A percentile compares a stretch with the other conserved stretches of the same genome.
Evolutionary conservation across 257 asterid species (phyloP).

Genomic region (Gentiana dahurica): DNA sequence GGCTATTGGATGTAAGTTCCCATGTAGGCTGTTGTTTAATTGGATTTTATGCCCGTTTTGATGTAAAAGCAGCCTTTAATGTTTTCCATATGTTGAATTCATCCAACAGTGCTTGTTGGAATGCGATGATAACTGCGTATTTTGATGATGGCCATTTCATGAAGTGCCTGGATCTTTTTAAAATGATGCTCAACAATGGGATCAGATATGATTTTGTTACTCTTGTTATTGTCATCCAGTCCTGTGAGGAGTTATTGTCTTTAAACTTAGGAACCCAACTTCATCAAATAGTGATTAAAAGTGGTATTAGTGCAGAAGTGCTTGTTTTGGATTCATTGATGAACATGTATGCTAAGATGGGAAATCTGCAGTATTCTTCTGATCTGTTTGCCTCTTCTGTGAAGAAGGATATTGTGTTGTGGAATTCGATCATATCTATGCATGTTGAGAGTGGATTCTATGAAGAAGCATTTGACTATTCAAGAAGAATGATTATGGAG

Average conservation of each 20-base stretch:
- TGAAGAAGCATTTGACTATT: slow-evolving; percentile 15
- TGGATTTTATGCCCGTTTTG: slow-evolving; percentile 18
- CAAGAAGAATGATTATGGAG: slow-evolving; percentile 10
- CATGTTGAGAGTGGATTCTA: slow-evolving; percentile 9
- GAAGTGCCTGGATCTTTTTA: slow-evolving; percentile 7
- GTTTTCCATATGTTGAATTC: slow-evolving; percentile 13
- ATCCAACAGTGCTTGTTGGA: slow-evolving; percentile 12
- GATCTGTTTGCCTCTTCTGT: slow-evolving; percentile 13
- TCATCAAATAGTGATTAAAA: slow-evolving; percentile 16
- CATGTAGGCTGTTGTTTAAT: slow-evolving; percentile 22
- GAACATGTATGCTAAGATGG: slow-evolving; percentile 13
- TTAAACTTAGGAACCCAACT: slow-evolving; percentile 15
- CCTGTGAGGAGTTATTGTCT: slow-evolving; percentile 12
- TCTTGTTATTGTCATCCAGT: slow-evolving; percentile 14
- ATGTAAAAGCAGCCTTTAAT: slow-evolving; percentile 4
- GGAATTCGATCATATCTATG: slow-evolving; percentile 20
- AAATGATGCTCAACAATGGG: slow-evolving; percentile 13
- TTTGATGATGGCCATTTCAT: slow-evolving; percentile 12
- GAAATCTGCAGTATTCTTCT: slow-evolving; percentile 4
- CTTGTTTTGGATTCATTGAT: slow-evolving; percentile 15
- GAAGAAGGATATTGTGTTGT: slow-evolving; percentile 11
- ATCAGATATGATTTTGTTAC: slow-evolving; percentile 15
- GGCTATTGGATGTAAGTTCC: slow-evolving; percentile 12
- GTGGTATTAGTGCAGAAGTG: slow-evolving; percentile 7
- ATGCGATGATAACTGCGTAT: slow-evolving; percentile 17